These are phyloP conservation scores for Aphanomyces astaci DNA, from an alignment of 352 stramenopile species.

Conservation along the genomic window DNA sequence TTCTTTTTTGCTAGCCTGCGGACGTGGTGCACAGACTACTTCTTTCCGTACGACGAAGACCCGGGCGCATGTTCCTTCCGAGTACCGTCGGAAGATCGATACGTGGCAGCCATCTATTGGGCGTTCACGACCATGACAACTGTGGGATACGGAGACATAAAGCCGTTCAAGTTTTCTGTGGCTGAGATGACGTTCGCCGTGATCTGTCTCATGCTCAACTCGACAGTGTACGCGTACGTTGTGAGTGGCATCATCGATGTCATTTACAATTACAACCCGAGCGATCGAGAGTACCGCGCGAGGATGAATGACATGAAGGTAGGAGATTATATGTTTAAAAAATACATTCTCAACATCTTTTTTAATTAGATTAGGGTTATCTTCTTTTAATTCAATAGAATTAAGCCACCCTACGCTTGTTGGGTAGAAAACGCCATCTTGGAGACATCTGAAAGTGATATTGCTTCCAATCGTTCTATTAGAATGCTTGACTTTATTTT, in stretches of 20 bases:
- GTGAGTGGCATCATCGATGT: constrained; percentile 73
- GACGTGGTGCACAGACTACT: constrained; percentile 22
- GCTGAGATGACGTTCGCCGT: constrained; percentile 66
- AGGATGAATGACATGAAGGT: constrained; percentile 78
- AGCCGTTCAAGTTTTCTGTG: constrained; percentile 58
- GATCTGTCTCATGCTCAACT: constrained; percentile 71
- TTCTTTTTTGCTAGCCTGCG: constrained; percentile 32
- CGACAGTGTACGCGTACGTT: constrained; percentile 77
- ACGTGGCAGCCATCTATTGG: constrained; percentile 82
- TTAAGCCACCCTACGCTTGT: too few species aligned
- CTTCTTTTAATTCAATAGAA: too few species aligned
- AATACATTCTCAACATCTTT: too few species aligned
- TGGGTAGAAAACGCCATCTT: too few species aligned
- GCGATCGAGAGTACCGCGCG: constrained; percentile 61
- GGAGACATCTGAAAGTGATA: too few species aligned
- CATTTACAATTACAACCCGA: constrained; percentile 70
- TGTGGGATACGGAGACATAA: constrained; percentile 79
- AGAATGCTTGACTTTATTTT: too few species aligned
- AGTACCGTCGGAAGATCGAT: constrained; percentile 45
- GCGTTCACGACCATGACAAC: constrained; percentile 88
- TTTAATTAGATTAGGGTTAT: too few species aligned
- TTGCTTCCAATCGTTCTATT: too few species aligned
- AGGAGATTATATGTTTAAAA: too few species aligned
- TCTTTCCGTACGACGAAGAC: constrained; percentile 19
- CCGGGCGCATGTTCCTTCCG: constrained; percentile 34